phyloP scores from a whole-genome alignment of 2,329 filamentous ascomycete genomes.

The Ceratocystis harringtonii region DNA sequence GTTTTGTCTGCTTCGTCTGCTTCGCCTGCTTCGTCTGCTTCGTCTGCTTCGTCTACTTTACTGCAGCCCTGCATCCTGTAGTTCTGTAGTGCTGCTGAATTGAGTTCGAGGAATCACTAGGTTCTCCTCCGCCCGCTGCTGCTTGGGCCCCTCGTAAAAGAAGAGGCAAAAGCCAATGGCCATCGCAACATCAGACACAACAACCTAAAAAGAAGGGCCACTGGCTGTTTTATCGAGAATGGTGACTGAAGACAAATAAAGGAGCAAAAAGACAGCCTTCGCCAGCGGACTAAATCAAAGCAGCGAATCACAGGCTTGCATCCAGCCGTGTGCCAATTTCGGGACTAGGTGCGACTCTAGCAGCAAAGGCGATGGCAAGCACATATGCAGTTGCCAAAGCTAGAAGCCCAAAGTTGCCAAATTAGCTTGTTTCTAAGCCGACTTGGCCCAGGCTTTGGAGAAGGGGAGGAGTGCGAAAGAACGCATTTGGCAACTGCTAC shows the following conservation, averaged over 20 bases:
- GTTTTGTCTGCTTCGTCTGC: too few species aligned
- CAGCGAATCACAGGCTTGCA: neutral
- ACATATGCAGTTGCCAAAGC: neutral
- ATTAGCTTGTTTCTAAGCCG: neutral
- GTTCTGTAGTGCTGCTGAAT: too few species aligned
- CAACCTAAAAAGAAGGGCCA: too few species aligned
- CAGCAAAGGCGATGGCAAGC: neutral
- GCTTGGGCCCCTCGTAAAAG: too few species aligned
- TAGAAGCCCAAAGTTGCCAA: neutral
- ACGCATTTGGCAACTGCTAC: constrained; percentile 4
- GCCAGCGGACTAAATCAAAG: neutral
- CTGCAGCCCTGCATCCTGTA: too few species aligned
- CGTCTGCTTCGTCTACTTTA: fast-evolving
- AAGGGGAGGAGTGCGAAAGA: neutral
- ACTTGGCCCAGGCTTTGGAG: neutral
- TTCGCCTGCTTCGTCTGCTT: too few species aligned
- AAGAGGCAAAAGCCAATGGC: too few species aligned
- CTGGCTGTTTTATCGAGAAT: too few species aligned
- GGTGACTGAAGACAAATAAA: neutral
- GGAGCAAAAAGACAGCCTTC: neutral
- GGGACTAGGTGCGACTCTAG: neutral
- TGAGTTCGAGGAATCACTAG: too few species aligned
- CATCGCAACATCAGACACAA: neutral
- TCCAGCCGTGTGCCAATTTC: neutral
- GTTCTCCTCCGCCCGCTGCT: too few species aligned